Base-by-base conservation (phyloP, 306 rosid genomes). In the Vigna unguiculata region DNA sequence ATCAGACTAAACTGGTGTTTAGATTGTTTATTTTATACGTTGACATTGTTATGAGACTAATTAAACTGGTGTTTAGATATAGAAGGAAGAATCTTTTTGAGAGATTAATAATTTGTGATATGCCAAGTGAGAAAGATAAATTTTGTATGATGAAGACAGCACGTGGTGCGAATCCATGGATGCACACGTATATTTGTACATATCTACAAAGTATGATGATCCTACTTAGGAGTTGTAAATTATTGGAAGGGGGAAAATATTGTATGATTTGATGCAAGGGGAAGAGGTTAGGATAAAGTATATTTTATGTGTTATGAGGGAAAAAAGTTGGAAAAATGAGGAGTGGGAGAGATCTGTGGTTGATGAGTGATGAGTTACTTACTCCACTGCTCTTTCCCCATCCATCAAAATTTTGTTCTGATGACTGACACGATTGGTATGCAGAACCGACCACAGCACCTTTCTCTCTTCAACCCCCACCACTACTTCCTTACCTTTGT, bases 391-490 rank as follows among this genome's bases (percentile, higher is more conserved):
- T 79, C 78, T 84, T 80, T 82, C 88, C 71, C 82, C 74, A 82
- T 82, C 86, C 71, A 82, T 85, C 84, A 74, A 75, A 4, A 34
- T 77, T 67, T 74, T 52, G 11, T 81, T 84, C 57, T 81, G 75
- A 78, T 81, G 85, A 69, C 83, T 81, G 86, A 85, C 86, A 85
- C 28, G 86, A 85, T 85, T 74, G 83, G 4, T 68, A 78, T 43
- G 60, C 85, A 78, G 80, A 72, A 84, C 80, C 62, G 64, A 60
- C 75, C 74, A 73, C 83, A 46, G 46, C 58, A 5, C 58, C 36
- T 21, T 64, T 48, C 46, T 25, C 46, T 34, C 54, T 64, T 73
- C 43, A 47, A 76, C 54, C 69, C 83, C 36, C 76, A 70, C 81
- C 85, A 54, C 78, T 58, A 45, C 78, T 63, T 71, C 79, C 64